A percentile compares a stretch with the other conserved stretches of the same genome.
phyloP scores from a whole-genome alignment of 106 monocot species.

The Dendrobium nobile region DNA sequence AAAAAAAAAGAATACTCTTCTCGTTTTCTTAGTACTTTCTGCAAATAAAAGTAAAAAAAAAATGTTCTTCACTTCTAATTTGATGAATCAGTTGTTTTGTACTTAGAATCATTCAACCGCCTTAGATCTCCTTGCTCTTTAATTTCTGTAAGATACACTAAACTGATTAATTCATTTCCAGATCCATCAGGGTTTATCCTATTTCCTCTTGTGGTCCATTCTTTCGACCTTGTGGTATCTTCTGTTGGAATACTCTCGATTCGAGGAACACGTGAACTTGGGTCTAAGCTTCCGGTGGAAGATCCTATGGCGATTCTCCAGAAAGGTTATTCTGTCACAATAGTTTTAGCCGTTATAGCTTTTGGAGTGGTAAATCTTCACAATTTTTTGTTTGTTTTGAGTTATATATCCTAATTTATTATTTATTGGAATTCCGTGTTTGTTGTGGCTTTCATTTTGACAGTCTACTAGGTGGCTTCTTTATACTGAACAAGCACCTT shows the following conservation, averaged over 20 bases:
- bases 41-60: background rate
- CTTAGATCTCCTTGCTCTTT: background rate
- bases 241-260: conserved; percentile 90
- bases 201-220: conserved; percentile 96
- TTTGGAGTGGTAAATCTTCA: conserved; percentile 77
- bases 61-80: background rate
- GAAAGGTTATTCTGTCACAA: conserved; percentile 93
- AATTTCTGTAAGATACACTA: background rate
- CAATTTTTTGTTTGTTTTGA: background rate
- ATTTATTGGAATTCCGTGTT: background rate
- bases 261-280: conserved; percentile 74
- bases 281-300: conserved; percentile 48
- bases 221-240: conserved; percentile 95
- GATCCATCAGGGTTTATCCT: conserved; percentile 97
- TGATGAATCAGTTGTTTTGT: background rate
- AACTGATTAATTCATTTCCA: conserved; percentile 23
- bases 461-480: conserved; percentile 98
- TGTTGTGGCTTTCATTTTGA: background rate
- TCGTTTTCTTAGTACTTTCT: background rate
- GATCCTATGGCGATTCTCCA: conserved; percentile 96
- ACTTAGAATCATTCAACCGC: background rate
- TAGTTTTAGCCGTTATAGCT: conserved; percentile 75
- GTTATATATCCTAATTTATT: background rate
- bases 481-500: conserved; percentile 91
- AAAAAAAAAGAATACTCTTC: background rate